Evolutionary conservation across 805 yeast genomes (phyloP), one percentile per base, ranked within the genome.

Genomic region (Yarrowia osloensis): DNA sequence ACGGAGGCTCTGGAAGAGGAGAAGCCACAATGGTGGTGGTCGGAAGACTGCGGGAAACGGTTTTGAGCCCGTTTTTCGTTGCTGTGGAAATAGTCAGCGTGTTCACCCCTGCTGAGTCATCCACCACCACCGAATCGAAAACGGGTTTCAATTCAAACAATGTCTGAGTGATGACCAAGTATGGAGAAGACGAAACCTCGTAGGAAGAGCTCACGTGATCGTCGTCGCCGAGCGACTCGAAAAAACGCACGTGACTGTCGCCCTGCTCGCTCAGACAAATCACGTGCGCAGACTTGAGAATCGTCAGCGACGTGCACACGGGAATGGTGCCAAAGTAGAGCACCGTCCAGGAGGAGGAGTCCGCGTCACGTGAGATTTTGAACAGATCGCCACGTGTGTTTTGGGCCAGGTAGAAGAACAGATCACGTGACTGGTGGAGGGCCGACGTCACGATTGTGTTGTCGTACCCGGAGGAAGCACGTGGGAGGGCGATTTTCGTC

Each of bases 261-360:
- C 88, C 86, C 67, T 79, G 75, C 67, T 88, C 88, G 9, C 86
- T 78, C 69, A 87, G 86, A 0, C 88, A 89, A 74, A 85, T 90
- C 40, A 94, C 72, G 70, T 86, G 89, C 0, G 98, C 99, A 7
- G 89, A 83, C 70, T 84, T 88, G 69, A 92, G 81, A 47, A 94
- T 85, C 44, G 82, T 79, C 13, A 94, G 71, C 5, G 82, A 74
- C 22, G 80, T 79, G 28, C 89, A 82, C 1, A 82, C 75, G 1
- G 92, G 89, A 39, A 90, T 81, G 0, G 96, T 82, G 73, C 90
- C 97, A 76, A 94, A 93, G 72, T 89, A 92, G 17, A 84, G 80
- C 15, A 89, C 80, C n/a, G 79, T 74, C 11, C 88, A 73, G 1
- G 76, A 71, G 1, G 19, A 17, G 22, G 40, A 21, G 2, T 50